Conservation (phyloP, 768 basidiomycete genomes). For the Termitomyces eurrhizus region DNA sequence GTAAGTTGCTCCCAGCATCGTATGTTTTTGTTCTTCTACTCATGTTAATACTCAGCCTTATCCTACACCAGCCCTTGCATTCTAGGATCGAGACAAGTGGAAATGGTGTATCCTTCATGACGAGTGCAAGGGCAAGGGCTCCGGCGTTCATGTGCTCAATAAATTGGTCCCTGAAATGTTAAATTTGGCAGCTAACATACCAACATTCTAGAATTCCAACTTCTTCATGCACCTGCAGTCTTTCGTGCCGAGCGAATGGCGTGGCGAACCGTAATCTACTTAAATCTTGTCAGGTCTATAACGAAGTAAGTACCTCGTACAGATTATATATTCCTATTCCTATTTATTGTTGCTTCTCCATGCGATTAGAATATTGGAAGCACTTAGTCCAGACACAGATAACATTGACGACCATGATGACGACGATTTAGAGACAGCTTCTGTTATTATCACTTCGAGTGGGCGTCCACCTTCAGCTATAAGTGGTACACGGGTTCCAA, state of each 20-base stretch:
- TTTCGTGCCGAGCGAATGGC: conserved; percentile 80
- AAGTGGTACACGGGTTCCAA: conserved; percentile 44
- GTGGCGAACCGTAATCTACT: conserved; percentile 86
- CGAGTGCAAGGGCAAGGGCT: neutral
- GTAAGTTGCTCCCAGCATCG: conserved; percentile 12
- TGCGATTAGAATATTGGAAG: conserved; percentile 60
- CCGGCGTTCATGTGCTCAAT: neutral
- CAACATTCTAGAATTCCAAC: conserved; percentile 65
- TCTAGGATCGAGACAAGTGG: neutral
- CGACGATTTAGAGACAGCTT: conserved; percentile 47
- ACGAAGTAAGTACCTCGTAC: conserved; percentile 46
- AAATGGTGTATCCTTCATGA: neutral
- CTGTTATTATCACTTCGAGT: conserved; percentile 46
- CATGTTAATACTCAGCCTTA: conserved; percentile 14
- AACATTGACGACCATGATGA: conserved; percentile 57
- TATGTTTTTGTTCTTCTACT: conserved; percentile 11
- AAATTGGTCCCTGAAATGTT: neutral
- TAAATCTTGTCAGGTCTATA: conserved; percentile 81
- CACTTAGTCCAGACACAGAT: conserved; percentile 64
- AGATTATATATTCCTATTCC: conserved; percentile 11
- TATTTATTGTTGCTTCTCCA: conserved; percentile 13
- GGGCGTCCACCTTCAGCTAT: conserved; percentile 51
- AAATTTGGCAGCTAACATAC: conserved; percentile 7
- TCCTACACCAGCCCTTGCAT: conserved; percentile 11
- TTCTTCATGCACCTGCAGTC: conserved; percentile 71